phyloP scores from a whole-genome alignment of 2,329 filamentous ascomycete species.

The Didymella pinodella region DNA sequence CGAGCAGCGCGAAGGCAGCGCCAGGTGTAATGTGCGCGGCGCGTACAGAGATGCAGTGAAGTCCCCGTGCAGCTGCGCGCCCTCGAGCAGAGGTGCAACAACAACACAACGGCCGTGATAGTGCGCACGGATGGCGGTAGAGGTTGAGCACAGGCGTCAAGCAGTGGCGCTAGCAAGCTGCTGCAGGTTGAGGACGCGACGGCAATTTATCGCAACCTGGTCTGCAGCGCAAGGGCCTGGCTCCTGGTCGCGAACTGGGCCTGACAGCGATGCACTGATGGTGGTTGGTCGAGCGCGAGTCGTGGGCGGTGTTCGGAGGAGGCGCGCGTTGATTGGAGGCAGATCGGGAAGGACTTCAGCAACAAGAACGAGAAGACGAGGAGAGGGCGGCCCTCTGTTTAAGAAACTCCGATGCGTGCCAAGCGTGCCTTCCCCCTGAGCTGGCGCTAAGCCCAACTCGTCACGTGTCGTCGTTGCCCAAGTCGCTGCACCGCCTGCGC shows the following conservation, averaged over 20 bases:
- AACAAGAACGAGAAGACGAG: constrained; percentile 26
- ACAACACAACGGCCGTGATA: constrained; percentile 33
- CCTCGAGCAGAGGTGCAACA: constrained; percentile 26
- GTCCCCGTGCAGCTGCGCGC: constrained; percentile 34
- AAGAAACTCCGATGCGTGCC: constrained; percentile 33
- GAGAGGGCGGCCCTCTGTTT: constrained; percentile 25
- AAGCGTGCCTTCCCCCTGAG: constrained; percentile 39
- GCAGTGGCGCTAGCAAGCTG: constrained; percentile 32
- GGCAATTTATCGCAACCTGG: constrained; percentile 15
- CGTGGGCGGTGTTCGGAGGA: constrained; percentile 41
- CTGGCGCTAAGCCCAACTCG: constrained; percentile 28
- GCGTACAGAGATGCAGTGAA: constrained; percentile 27
- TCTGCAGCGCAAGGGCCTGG: constrained; percentile 24
- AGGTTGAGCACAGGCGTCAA: constrained; percentile 28
- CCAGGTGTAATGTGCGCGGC: constrained; percentile 36
- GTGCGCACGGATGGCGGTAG: constrained; percentile 34
- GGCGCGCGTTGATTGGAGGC: constrained; percentile 46
- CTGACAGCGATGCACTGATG: constrained; percentile 34
- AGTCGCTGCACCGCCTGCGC: constrained; percentile 1
- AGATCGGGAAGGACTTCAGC: constrained; percentile 41
- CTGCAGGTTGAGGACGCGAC: constrained; percentile 30
- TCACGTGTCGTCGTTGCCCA: constrained; percentile 20
- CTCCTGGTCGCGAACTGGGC: constrained; percentile 29
- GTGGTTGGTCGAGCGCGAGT: constrained; percentile 34
- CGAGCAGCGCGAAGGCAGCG: constrained; percentile 32